Evolutionary conservation across 441 rosid genomes (phyloP), one percentile per base, ranked within the genome.

Genomic region (Viola pubescens): DNA sequence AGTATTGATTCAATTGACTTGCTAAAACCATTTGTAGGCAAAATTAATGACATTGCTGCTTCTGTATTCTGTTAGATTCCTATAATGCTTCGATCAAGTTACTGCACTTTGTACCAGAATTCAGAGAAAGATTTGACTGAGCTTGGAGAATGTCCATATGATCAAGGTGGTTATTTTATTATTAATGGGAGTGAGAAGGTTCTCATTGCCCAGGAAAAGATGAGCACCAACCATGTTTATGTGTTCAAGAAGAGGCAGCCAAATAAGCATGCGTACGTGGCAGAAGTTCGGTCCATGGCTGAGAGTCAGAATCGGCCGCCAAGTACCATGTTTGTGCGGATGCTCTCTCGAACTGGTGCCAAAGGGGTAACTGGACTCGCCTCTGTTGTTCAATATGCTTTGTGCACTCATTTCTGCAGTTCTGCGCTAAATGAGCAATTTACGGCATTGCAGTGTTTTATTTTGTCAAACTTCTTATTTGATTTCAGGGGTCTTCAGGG

Each of bases 61-160:
- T 55, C 37, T 34, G 47, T 69, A 60, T 16, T 58, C 40, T 67
- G 9, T 66, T 26, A 94, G 96, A 97, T 94, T 70, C 99, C 95
- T 13, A 88, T 94, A 67, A 94, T 94, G 99, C 97, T 94, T 9
- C 90, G 96, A 50, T 94, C 99, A 14, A 88, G 81, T 63, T 90
- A 88, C 69, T 94, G 97, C 74, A 83, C 96, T n/a, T 65, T 94
- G 59, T 82, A 63, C 71, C 90, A 82, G 73, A 88, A 94, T 65
- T 90, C 96, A n/a, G 97, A 94, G 84, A 94, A 88, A 75, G 97
- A 88, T 82, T 73, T 90, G 77, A 90, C 94, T 4, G 99, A 94
- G 78, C 89, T 90, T 63, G 97, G 97, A 61, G 99, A 94, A 77
- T 94, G 97, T 65, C 97, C 99, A 38, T 90, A 82, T 71, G 99